These are phyloP conservation scores for Candida anglica DNA, from an alignment of 805 yeast genomes.

Conservation along the genomic window DNA sequence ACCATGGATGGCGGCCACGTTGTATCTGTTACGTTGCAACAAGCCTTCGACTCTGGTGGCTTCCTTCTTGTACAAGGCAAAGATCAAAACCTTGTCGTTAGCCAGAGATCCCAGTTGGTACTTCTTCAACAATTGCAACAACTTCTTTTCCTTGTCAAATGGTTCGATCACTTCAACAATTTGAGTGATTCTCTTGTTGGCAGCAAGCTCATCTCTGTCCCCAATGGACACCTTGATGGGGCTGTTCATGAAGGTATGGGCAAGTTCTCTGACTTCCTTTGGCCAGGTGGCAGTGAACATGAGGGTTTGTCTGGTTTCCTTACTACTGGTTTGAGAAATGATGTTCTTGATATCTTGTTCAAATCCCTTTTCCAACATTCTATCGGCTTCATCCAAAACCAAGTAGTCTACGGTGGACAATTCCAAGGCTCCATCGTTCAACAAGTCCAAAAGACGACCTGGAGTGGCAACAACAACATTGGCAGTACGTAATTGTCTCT, in stretches of 20 bases:
- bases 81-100: conserved; percentile 82
- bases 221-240: conserved; percentile 95
- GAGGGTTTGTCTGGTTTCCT: conserved; percentile 71
- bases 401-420: conserved; percentile 67
- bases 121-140: conserved; percentile 66
- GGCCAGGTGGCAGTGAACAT: conserved; percentile 99
- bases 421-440: conserved; percentile 82
- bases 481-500: conserved; percentile 58
- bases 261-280: conserved; percentile 92
- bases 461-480: conserved; percentile 95
- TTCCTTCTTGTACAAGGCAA: conserved; percentile 95
- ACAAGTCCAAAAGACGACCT: conserved; percentile 89
- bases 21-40: conserved; percentile 66
- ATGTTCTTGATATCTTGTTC: conserved; percentile 92
- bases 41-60: conserved; percentile 86
- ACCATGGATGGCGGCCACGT: conserved; percentile 93
- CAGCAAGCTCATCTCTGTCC: conserved; percentile 88
- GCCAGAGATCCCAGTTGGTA: conserved; percentile 64
- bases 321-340: conserved; percentile 52
- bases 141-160: conserved; percentile 69
- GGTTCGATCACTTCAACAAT: conserved; percentile 85
- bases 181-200: conserved; percentile 92
- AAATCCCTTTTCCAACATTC: conserved; percentile 98
- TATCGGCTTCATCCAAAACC: conserved; percentile 95
- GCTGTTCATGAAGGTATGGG: conserved; percentile 71